Conservation (phyloP, 495 filamentous ascomycete genomes). For the Talaromyces liani region DNA sequence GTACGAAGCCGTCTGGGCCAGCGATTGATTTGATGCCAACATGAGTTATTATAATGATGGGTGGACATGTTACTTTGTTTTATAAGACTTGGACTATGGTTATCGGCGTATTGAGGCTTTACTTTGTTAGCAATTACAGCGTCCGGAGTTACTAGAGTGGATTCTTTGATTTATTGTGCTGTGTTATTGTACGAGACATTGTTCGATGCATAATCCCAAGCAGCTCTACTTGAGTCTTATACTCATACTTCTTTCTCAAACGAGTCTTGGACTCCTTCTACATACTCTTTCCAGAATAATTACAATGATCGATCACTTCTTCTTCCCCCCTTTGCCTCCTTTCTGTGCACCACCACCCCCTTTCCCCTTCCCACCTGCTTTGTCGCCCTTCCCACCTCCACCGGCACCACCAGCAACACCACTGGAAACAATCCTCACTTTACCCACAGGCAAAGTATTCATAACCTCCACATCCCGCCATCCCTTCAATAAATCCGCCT, state of each 20-base stretch:
- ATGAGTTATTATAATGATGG: constrained; percentile 13
- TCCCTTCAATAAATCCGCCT: constrained; percentile 72
- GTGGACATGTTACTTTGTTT: not conserved
- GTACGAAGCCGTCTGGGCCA: constrained; percentile 17
- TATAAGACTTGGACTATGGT: not conserved
- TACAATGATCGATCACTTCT: constrained; percentile 14
- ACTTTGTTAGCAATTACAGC: not conserved
- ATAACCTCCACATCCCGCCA: constrained; percentile 78
- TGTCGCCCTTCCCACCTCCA: constrained; percentile 35
- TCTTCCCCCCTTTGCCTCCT: constrained; percentile 32
- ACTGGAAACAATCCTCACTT: constrained; percentile 70
- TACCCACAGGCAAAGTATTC: constrained; percentile 76
- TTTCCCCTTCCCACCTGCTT: constrained; percentile 21
- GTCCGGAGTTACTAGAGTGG: not conserved
- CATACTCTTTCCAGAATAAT: not conserved
- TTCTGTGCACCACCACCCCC: constrained; percentile 24
- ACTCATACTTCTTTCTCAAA: no score
- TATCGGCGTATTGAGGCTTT: not conserved
- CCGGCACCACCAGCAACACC: constrained; percentile 39
- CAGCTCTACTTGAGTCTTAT: not conserved
- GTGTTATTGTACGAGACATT: not conserved
- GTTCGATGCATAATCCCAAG: not conserved
- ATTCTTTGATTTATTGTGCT: not conserved
- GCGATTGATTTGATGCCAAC: constrained; percentile 42
- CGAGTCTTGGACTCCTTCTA: not conserved